A percentile compares a stretch with the other conserved stretches of the same genome.
Conservation (phyloP, 2,329 filamentous ascomycete species). For the Cladophialophora chaetospira region DNA sequence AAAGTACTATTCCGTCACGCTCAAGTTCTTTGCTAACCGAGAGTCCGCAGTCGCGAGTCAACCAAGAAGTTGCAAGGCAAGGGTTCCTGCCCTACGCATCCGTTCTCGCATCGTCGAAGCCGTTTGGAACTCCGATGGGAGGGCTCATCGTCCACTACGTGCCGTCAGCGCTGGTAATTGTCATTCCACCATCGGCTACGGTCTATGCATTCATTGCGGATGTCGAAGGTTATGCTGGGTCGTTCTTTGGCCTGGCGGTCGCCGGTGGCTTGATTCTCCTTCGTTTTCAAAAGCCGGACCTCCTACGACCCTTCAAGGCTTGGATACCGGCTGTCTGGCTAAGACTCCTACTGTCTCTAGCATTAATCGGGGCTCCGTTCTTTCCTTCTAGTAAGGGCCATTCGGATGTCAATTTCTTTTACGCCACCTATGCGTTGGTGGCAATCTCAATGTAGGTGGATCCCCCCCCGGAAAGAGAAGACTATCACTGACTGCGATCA, state of each 20-base stretch:
- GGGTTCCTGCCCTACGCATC: conserved; percentile 68
- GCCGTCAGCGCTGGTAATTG: conserved; percentile 67
- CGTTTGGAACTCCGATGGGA: conserved; percentile 68
- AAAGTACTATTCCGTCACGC: conserved; percentile 35
- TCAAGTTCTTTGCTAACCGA: conserved; percentile 20
- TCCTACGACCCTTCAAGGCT: conserved; percentile 65
- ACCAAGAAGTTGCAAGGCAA: conserved; percentile 72
- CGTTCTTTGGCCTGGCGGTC: conserved; percentile 61
- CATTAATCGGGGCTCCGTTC: conserved; percentile 63
- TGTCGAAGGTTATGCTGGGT: conserved; percentile 68
- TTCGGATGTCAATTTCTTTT: conserved; percentile 51
- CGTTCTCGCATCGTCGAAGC: conserved; percentile 63
- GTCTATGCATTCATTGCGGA: conserved; percentile 75
- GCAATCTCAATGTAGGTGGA: conserved; percentile 46
- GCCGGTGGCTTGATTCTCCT: conserved; percentile 63
- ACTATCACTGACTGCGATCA: conserved; percentile 25
- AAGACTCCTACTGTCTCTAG: conserved; percentile 56
- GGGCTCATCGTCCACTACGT: conserved; percentile 70
- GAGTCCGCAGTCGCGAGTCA: conserved; percentile 61
- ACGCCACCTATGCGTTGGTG: conserved; percentile 57
- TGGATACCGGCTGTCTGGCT: conserved; percentile 63
- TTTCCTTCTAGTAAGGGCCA: conserved; percentile 58
- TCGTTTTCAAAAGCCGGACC: conserved; percentile 60
- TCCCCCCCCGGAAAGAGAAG: background rate
- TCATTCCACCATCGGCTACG: conserved; percentile 63